phyloP scores from a whole-genome alignment of 2,329 filamentous ascomycete species.

The Parafenestella ontariensis region DNA sequence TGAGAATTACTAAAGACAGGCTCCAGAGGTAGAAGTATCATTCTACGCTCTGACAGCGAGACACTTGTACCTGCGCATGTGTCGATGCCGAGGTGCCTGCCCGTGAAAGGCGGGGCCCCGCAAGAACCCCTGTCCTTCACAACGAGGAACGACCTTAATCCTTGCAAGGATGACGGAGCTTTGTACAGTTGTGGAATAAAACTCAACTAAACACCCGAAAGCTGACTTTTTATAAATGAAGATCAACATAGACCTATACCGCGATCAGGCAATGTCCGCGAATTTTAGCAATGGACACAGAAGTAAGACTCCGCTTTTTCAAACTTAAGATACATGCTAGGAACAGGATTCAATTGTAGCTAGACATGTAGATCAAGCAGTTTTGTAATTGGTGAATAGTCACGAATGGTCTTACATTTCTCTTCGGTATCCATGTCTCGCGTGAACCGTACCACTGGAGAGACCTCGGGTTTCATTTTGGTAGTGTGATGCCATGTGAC shows the following conservation, averaged over 20 bases:
- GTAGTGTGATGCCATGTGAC: neutral
- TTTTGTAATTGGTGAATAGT: neutral
- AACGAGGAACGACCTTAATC: neutral
- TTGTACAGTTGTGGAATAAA: neutral
- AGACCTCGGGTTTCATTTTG: neutral
- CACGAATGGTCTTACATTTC: neutral
- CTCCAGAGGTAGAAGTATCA: too few relatives aligned
- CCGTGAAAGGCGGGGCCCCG: slow-evolving; percentile 18
- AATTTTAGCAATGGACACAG: neutral
- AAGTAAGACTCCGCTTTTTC: neutral
- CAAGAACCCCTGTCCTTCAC: neutral
- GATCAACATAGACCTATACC: neutral
- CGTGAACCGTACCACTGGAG: neutral
- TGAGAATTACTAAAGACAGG: too few relatives aligned
- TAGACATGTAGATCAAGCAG: neutral
- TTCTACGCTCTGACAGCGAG: too few relatives aligned
- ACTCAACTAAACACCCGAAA: neutral
- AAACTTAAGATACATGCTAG: neutral
- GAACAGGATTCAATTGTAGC: neutral
- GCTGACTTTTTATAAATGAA: too few relatives aligned
- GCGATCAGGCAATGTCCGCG: neutral
- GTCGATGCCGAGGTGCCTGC: slow-evolving; percentile 13
- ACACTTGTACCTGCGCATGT: too few relatives aligned
- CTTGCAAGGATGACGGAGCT: neutral
- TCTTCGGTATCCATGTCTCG: neutral